Base-by-base conservation (phyloP, 371 early-diverging fungal species). In the Entomophthora muscae region DNA sequence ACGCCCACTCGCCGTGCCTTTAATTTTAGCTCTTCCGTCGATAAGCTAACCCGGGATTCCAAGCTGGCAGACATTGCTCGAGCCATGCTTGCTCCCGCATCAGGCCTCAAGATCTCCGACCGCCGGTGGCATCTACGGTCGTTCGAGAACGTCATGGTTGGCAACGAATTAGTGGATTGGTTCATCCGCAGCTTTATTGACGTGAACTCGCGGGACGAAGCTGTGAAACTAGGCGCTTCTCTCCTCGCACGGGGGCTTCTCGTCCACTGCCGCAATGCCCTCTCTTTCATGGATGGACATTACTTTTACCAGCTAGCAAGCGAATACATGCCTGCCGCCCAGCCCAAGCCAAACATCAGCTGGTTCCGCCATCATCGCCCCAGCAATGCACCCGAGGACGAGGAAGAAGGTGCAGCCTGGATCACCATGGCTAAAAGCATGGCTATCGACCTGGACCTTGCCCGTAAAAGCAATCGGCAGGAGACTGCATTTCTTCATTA, bases 141-240 rank as follows among this genome's bases (percentile, higher is more conserved):
- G 51, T 91, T 86, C 70, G 76, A 79, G 32, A 76, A 80, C 53
- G 84, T 85, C 0, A 90, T 95, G 67, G 72, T 89, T 32, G 96
- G 98, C 28, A 81, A 77, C 52, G 95, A 96, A 64, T 76, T 82
- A 58, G 90, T 95, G 0, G 91, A 95, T 64, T 98, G 95, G 95
- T 66, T 93, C 31, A 73, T 94, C 53, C 70, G 78, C 29, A 81
- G 80, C 52, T 86, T 96, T 70, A 74, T 75, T 33, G 89, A 91
- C 64, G 81, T 94, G 42, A 76, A 78, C 5, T 85, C 86, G 2
- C 75, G 94, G 7, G 83, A 86, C 33, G 86, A 89, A 59, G 98
- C 96, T 0, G 82, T 88, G 1, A 78, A 75, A 0, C 85, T 87
- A 68, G 96, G 94, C 2, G 89, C 90, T 67, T 64, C 72, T 22